Base-by-base conservation (phyloP, 140 eudicot species). In the Flaveria floridana region DNA sequence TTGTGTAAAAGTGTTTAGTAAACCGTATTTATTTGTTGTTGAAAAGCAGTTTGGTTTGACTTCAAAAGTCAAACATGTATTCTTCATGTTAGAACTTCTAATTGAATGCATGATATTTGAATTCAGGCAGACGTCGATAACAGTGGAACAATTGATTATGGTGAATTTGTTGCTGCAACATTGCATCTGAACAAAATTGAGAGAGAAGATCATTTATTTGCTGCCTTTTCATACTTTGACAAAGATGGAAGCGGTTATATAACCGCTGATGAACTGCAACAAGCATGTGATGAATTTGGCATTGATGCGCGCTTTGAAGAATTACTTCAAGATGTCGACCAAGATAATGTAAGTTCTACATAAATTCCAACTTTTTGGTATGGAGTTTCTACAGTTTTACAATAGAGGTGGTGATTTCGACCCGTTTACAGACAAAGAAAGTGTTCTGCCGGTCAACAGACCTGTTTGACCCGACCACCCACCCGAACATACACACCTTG, bases 171-270 rank as follows among this genome's bases (percentile, higher is more conserved):
- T 47, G 97, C 97, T 18, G 97, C 97, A 77, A 91, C 97, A 6
- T 68, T 91, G 82, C 96, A 91, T 87, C 85, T 91, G 39, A 89
- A 91, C 80, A 91, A 89, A 78, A 80, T 91, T 21, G 96, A 91
- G 63, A 87, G 80, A 81, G 87, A 91, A 81, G 97, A 91, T 81
- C 93, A 89, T 75, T 78, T 91, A 14, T 87, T 85, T 78, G 97
- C 97, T n/a, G 97, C 97, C 26, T 91, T 91, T 86, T 65, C 86
- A 13, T 91, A 87, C 79, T 91, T 89, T 53, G 97, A 91, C 67
- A 91, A 89, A 74, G 97, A 91, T 62, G 97, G 97, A 82, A 91
- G 97, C 64, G 97, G 97, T 65, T 91, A 89, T 73, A 91, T 91
- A 46, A 91, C 97, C 46, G 85, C 84, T 23, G 97, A 91, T 53